Base-by-base conservation (phyloP, 805 yeast species). In the Candida pini region DNA sequence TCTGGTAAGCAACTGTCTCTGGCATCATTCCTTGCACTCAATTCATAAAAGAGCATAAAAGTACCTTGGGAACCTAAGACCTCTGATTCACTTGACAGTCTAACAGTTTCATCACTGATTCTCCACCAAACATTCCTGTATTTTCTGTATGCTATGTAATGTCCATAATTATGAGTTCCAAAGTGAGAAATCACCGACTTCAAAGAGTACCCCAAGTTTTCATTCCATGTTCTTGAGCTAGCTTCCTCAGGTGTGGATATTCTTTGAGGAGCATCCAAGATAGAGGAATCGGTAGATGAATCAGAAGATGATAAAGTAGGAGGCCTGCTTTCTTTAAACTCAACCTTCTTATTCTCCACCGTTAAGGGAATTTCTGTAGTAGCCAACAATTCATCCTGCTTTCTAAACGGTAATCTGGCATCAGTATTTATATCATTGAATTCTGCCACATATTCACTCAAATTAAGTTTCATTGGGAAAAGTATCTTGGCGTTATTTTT, bases 81-180 rank as follows among this genome's bases (percentile, higher is more conserved):
- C 53, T 89, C 95, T 3, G 72, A 71, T 53, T 86, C 95, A 9
- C 78, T 72, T 3, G 86, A 87, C 21, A 84, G 70, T 40, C 86
- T 77, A 3, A 89, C 95, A 3, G 79, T 77, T 53, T 88, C 95
- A 58, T 92, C 98, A 48, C 92, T 81, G 14, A 89, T 81, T 54
- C 96, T 74, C 95, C 96, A 89, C 98, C 98, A 90, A 9, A 77
- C 69, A 2, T 89, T 92, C 45, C 95, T 73, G 38, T 64, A 71
- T 50, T 77, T 81, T 51, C 97, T 76, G 62, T 74, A 90, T 27
- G 94, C 87, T 41, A 90, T 84, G 54, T 90, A 90, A 58, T 90
- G 98, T n/a, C 98, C 98, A 55, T 87, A 92, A 49, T 90, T 88
- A 49, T 92, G 97, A 1, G 96, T 83, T 31, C 98, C 98, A 56